Evolutionary conservation across 768 basidiomycete species (phyloP).

Genomic region (Tylopilus rubrobrunneus): DNA sequence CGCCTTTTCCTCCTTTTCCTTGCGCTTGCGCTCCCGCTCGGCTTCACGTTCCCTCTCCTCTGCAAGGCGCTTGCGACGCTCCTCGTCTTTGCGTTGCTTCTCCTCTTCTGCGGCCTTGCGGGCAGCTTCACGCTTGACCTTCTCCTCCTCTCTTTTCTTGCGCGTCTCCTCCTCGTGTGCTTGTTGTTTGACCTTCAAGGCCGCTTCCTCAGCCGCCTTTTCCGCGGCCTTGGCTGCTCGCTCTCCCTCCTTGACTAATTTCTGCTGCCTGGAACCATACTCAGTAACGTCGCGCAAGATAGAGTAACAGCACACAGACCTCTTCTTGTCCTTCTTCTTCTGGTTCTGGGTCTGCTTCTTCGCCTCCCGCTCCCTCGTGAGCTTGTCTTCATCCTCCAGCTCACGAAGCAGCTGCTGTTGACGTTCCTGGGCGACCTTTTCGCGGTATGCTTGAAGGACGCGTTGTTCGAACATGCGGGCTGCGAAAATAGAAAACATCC

Average conservation of each 20-base stretch:
- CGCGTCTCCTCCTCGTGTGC: conserved; percentile 78
- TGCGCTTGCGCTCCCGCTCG: conserved; percentile 70
- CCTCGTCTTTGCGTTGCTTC: conserved; percentile 78
- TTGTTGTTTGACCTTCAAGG: conserved; percentile 67
- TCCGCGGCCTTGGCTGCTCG: conserved; percentile 79
- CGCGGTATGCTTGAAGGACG: conserved; percentile 93
- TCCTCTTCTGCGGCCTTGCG: conserved; percentile 83
- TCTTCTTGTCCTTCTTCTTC: conserved; percentile 99
- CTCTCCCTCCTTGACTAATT: conserved; percentile 90
- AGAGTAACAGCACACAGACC: conserved; percentile 43
- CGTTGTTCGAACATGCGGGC: conserved; percentile 99
- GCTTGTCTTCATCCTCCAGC: conserved; percentile 92
- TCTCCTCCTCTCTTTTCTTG: conserved; percentile 84
- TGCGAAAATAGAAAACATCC: conserved; percentile 99
- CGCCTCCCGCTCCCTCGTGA: conserved; percentile 80
- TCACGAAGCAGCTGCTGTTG: conserved; percentile 91
- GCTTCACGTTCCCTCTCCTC: conserved; percentile 80
- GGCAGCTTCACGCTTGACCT: conserved; percentile 68
- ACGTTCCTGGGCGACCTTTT: conserved; percentile 94
- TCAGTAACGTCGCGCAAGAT: conserved; percentile 3
- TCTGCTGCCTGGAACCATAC: conserved; percentile 65
- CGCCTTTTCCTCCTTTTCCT: conserved; percentile 66
- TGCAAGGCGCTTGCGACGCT: conserved; percentile 66
- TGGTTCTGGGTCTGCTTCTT: conserved; percentile 93
- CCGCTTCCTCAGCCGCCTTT: conserved; percentile 82